Evolutionary conservation across 2,329 filamentous ascomycete species (phyloP), one percentile per base, ranked within the genome.

Genomic region (Arthrinium puccinioides): DNA sequence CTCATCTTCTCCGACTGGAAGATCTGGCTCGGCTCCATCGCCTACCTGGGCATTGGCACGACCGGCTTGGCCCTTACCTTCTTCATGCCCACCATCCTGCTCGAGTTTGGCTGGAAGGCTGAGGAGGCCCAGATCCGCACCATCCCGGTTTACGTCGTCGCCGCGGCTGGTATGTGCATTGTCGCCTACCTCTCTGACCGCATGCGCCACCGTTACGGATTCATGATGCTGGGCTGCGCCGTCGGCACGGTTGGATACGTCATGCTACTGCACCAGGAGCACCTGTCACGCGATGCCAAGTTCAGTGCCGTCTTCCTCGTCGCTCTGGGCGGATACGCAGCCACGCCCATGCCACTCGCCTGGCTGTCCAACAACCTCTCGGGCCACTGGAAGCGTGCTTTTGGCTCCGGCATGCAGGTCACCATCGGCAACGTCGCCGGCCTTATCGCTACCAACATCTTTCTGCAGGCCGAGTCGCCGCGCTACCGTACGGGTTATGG

Each of bases 291-390:
- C 32, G 47, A 52, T 11, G 47, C 49, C 14, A 60, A 57, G 44
- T 66, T 63, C 39, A 52, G 45, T 26, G 60, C 61, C 23, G 42
- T 58, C 9, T 65, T 65, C 47, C 48, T 65, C 15, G 48, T 60
- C 9, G 51, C 52, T 5, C 43, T 52, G 3, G 62, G 61, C 13
- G 59, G 55, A 6, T 61, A 56, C 38, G 53, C 56, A 14, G 44
- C 44, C 8, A 53, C 54, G 11, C 60, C 62, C 6, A 50, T 63
- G 21, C 47, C 52, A 1, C 47, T 74, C 13, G 63, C 60, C 3
- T 74, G 70, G 70, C 61, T 74, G 2, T 55, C 62, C 9, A 74
- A 74, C 53, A 75, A 76, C 41, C 51, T 74, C 1, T 64, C 66
- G 1, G 72, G 70, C 1, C 64, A 69, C 39, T 73, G 69, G 44